Percentiles rank a stretch among this genome's conserved stretches.
Evolutionary conservation across 148 eudicot species (phyloP).

Genomic region (Agrostemma githago): DNA sequence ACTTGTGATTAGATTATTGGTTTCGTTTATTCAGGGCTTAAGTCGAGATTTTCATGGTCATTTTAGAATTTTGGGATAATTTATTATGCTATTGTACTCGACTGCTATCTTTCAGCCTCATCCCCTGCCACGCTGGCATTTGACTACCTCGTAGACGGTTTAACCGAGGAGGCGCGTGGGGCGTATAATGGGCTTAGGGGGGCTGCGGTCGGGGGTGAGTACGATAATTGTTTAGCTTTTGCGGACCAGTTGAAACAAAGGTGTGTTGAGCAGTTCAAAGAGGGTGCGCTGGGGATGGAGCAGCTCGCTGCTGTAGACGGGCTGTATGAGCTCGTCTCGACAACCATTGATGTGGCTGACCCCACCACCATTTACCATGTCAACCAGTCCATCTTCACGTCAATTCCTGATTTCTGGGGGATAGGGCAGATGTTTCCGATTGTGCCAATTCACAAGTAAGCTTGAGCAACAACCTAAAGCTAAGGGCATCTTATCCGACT

Average conservation of each 20-base stretch:
- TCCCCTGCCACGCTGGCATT: conserved; percentile 29
- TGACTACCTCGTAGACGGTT: conserved; percentile 37
- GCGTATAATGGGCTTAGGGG: conserved; percentile 47
- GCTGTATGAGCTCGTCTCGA: conserved; percentile 54
- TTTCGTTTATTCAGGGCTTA: no score
- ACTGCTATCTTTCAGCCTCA: no score
- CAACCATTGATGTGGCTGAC: conserved; percentile 51
- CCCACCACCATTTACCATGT: conserved; percentile 65
- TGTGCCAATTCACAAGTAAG: conserved; percentile 70
- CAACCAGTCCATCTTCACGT: conserved; percentile 76
- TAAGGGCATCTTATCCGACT: conserved; percentile 68
- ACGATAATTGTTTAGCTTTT: conserved; percentile 48
- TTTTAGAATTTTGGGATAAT: no score
- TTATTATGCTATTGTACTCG: no score
- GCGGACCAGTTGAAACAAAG: conserved; percentile 70
- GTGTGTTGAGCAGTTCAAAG: conserved; percentile 80
- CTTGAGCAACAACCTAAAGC: conserved; percentile 57
- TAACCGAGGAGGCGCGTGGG: conserved; percentile 48
- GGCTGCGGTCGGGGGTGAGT: conserved; percentile 54
- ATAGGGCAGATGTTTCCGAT: conserved; percentile 83
- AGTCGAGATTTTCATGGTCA: no score
- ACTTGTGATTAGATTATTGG: no score
- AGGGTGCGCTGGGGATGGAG: conserved; percentile 70
- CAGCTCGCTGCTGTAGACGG: conserved; percentile 75
- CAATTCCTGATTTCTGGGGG: conserved; percentile 94